Conservation (phyloP, 306 rosid species). For the Fagus crenata region DNA sequence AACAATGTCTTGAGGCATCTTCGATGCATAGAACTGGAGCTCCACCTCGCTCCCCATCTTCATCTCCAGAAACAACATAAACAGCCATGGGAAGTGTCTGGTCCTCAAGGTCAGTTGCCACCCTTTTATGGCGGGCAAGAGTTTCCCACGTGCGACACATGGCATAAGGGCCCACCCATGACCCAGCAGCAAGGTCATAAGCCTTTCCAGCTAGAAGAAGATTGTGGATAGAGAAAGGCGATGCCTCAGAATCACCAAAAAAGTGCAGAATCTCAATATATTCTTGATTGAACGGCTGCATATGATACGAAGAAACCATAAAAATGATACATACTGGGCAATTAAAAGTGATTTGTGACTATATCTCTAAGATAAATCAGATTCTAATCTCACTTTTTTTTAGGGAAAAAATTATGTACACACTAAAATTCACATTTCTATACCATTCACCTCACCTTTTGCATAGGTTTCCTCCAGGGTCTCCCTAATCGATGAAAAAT, state of each 20-base stretch:
- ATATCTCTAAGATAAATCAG: conserved; percentile 19
- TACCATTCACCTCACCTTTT: conserved; percentile 56
- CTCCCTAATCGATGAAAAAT: conserved; percentile 85
- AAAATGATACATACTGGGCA: not conserved
- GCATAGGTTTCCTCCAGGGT: conserved; percentile 69
- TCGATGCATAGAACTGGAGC: conserved; percentile 92
- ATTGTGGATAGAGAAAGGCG: conserved; percentile 79
- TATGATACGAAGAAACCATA: conserved; percentile 9
- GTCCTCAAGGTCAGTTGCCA: conserved; percentile 41
- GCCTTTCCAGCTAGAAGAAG: conserved; percentile 84
- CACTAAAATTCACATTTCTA: conserved; percentile 14
- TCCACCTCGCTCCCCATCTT: conserved; percentile 98
- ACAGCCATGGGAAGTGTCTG: conserved; percentile 86
- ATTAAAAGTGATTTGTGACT: not conserved
- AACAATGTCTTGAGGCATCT: conserved; percentile 74
- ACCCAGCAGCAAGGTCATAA: conserved; percentile 88
- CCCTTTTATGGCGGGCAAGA: conserved; percentile 59
- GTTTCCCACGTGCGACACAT: conserved; percentile 97
- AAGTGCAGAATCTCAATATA: conserved; percentile 64
- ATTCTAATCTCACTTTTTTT: not conserved
- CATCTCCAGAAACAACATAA: conserved; percentile 95
- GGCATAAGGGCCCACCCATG: conserved; percentile 99
- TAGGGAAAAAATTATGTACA: not conserved
- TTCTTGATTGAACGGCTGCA: conserved; percentile 68
- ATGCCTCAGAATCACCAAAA: conserved; percentile 81